These are phyloP conservation scores for Pseudocercospora eumusae DNA, from an alignment of 2,329 filamentous ascomycete genomes.

Conservation along the genomic window DNA sequence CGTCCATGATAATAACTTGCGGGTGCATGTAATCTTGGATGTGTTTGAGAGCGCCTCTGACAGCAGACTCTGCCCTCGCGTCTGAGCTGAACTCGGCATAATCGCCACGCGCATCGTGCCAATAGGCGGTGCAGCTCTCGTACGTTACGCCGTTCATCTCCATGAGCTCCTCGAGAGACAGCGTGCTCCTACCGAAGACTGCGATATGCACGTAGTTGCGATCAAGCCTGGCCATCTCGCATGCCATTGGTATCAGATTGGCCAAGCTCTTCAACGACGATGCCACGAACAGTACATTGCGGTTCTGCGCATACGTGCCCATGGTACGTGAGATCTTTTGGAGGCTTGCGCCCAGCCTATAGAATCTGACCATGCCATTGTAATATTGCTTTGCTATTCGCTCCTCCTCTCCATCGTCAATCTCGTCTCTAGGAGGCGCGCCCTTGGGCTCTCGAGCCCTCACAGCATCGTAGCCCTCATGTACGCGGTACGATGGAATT, in stretches of 20 bases:
- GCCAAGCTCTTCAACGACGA: conserved; percentile 73
- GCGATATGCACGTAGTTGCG: conserved; percentile 79
- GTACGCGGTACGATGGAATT: conserved; percentile 3
- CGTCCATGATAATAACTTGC: conserved; percentile 73
- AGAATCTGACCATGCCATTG: conserved; percentile 70
- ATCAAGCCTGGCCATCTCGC: conserved; percentile 73
- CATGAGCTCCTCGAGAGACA: conserved; percentile 68
- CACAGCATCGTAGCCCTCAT: conserved; percentile 19
- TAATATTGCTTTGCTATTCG: conserved; percentile 53
- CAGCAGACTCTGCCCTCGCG: conserved; percentile 65
- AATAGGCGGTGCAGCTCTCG: conserved; percentile 61
- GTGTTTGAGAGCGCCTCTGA: conserved; percentile 67
- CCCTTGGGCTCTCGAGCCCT: conserved; percentile 29
- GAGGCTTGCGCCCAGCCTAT: conserved; percentile 64
- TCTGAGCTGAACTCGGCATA: conserved; percentile 69
- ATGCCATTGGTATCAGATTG: conserved; percentile 76
- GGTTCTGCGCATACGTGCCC: conserved; percentile 57
- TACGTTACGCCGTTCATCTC: conserved; percentile 77
- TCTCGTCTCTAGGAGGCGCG: conserved; percentile 27
- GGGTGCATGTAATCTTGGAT: conserved; percentile 75
- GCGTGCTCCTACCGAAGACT: conserved; percentile 70
- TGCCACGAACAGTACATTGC: conserved; percentile 77
- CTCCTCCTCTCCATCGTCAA: conserved; percentile 19
- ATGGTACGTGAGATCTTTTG: conserved; percentile 58
- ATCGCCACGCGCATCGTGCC: conserved; percentile 76